phyloP scores from a whole-genome alignment of 495 filamentous ascomycete species.

The Neurospora sp. region DNA sequence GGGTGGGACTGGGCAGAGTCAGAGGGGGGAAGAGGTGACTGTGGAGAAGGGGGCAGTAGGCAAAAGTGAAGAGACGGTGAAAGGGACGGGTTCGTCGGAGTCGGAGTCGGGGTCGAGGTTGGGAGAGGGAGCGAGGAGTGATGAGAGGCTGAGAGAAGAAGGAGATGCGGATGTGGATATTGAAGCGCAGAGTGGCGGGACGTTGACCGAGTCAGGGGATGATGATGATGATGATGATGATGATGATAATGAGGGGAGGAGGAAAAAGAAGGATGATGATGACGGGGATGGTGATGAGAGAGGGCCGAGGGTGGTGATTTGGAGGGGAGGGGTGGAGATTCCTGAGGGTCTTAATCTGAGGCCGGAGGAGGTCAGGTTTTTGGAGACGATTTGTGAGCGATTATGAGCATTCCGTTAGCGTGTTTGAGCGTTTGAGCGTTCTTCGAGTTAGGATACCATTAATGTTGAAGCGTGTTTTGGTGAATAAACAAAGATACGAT shows the following conservation, averaged over 20 bases:
- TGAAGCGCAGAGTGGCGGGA: not conserved
- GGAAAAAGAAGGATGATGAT: not conserved
- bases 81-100: not conserved
- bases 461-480: not conserved
- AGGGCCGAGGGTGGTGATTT: conserved; percentile 6
- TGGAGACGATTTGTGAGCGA: conserved; percentile 11
- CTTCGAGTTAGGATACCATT: not conserved
- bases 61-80: conserved; percentile 2
- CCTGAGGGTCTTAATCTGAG: conserved; percentile 11
- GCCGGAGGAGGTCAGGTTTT: conserved; percentile 11
- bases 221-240: not conserved
- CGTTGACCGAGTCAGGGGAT: not conserved
- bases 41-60: not conserved
- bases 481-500: not conserved
- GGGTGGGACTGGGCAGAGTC: not conserved
- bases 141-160: conserved; percentile 7
- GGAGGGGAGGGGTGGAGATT: conserved; percentile 3
- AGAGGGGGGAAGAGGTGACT: not conserved
- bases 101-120: not conserved
- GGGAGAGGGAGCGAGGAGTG: not conserved
- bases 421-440: not conserved
- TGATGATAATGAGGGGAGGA: not conserved
- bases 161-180: conserved; percentile 3
- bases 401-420: not conserved
- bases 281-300: not conserved